Conservation (phyloP, 345 rosid genomes). For the Populus simonii region DNA sequence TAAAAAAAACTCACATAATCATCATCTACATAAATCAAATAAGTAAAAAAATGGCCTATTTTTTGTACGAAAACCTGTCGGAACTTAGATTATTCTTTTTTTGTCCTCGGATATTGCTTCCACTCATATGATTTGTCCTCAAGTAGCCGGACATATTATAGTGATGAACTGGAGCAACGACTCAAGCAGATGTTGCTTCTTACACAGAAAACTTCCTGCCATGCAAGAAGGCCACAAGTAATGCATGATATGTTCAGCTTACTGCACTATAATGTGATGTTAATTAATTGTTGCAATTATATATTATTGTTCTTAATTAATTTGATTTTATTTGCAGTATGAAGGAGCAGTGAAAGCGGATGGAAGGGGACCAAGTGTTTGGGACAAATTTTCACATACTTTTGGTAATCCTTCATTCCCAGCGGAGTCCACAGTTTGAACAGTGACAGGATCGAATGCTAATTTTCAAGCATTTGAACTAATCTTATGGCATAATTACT, state of each 20-base stretch:
- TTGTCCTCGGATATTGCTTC: not conserved
- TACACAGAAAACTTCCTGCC: not conserved
- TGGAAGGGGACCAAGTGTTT: constrained; percentile 81
- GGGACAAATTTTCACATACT: constrained; percentile 72
- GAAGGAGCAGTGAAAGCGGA: constrained; percentile 91
- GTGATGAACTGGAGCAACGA: not conserved
- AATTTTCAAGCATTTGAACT: not conserved
- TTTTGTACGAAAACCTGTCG: not conserved
- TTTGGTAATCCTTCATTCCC: not conserved
- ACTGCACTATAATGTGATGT: not conserved
- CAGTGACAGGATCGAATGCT: not conserved
- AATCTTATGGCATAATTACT: not conserved
- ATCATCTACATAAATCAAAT: not conserved
- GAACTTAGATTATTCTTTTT: not conserved
- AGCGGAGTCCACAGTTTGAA: not conserved
- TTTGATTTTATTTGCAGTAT: constrained; percentile 33
- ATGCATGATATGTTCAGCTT: not conserved
- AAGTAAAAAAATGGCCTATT: not conserved
- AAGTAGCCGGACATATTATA: not conserved
- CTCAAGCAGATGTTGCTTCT: not conserved
- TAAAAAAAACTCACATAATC: not conserved
- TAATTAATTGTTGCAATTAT: not conserved
- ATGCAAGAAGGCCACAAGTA: not conserved
- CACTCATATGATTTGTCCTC: not conserved
- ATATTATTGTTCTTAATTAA: not conserved